Evolutionary conservation across 2,329 filamentous ascomycete genomes (phyloP), one percentile per base, ranked within the genome.

Genomic region (Raffaelea deltoideospora): DNA sequence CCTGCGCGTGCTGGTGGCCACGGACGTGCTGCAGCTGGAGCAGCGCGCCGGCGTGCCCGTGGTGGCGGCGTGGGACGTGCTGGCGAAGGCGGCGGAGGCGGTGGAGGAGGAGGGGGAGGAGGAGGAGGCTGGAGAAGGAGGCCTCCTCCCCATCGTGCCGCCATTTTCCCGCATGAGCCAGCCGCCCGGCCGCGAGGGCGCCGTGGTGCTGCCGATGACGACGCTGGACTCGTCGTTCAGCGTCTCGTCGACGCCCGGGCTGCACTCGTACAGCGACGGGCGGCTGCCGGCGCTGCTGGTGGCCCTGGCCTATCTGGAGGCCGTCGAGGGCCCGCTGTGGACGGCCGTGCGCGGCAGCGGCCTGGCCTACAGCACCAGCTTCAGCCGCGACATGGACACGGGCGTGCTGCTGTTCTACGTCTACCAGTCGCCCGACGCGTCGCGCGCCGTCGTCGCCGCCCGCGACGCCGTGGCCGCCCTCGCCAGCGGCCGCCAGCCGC

Each of bases 281-380:
- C 69, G 74, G 14, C 65, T 96, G 1, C 86, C 90, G 0, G 78
- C 87, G 3, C 68, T 94, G 35, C 73, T 93, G 54, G 87, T 98
- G 8, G 86, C 88, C 1, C 74, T 86, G 34, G 77, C 86, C 17
- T 96, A 95, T 53, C 78, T 98, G 42, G 87, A 95, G 52, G 78
- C 86, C 1, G 81, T 92, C 15, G 90, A 98, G 57, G 90, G 90
- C 0, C 90, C 90, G 1, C 72, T 98, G 23, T 96, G 90, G 88
- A 80, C 80, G 44, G 84, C 85, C 0, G 82, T 96, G 34, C 84
- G 90, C 33, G 90, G 90, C 38, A 90, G 84, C 31, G 90, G 90
- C 31, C 76, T 96, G 36, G 90, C 90, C 1, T 98, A 98, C 52
- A 87, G 87, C 37, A 79, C 81, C 1, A 75, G 71, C 48, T 93